A percentile compares a stretch with the other conserved stretches of the same genome.
phyloP scores from a whole-genome alignment of 164 flowering plant species.

The Dillenia turbinata region DNA sequence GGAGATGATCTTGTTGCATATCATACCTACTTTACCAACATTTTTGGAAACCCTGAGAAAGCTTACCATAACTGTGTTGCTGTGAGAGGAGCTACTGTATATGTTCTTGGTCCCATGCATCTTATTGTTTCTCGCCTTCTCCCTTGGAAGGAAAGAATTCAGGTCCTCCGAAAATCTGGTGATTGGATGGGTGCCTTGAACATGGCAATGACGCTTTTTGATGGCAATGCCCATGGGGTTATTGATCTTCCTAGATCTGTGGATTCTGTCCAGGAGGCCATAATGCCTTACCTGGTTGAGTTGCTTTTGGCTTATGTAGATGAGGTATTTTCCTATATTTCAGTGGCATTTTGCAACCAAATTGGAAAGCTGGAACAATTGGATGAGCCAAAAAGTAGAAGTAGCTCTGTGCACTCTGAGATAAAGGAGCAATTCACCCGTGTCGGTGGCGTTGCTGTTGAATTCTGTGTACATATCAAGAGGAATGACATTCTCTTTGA shows the following conservation, averaged over 20 bases:
- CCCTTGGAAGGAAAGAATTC: conserved; percentile 95
- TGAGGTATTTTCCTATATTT: conserved; percentile 94
- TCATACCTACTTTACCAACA: conserved; percentile 70
- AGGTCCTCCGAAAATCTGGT: conserved; percentile 87
- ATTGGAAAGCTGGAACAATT: conserved; percentile 41
- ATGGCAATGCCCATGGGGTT: conserved; percentile 94
- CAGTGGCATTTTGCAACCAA: conserved; percentile 82
- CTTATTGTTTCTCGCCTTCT: conserved; percentile 87
- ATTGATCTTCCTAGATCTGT: conserved; percentile 84
- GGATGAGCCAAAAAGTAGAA: conserved; percentile 27
- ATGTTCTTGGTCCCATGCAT: conserved; percentile 70
- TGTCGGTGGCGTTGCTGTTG: conserved; percentile 99
- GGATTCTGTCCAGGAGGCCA: conserved; percentile 56
- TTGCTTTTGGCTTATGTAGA: conserved; percentile 83
- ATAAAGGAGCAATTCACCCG: conserved; percentile 90
- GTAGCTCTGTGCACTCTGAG: conserved; percentile 45
- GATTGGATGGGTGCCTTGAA: conserved; percentile 99
- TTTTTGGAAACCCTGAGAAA: conserved; percentile 91
- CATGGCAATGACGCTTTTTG: conserved; percentile 95
- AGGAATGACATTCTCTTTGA: conserved; percentile 90
- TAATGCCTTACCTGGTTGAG: conserved; percentile 83
- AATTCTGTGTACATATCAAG: conserved; percentile 88
- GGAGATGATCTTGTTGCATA: conserved; percentile 74
- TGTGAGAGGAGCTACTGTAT: conserved; percentile 83
- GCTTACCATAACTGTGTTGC: conserved; percentile 83